phyloP scores from a whole-genome alignment of 2,329 filamentous ascomycete genomes.

The Ceratocystiopsis minuta region DNA sequence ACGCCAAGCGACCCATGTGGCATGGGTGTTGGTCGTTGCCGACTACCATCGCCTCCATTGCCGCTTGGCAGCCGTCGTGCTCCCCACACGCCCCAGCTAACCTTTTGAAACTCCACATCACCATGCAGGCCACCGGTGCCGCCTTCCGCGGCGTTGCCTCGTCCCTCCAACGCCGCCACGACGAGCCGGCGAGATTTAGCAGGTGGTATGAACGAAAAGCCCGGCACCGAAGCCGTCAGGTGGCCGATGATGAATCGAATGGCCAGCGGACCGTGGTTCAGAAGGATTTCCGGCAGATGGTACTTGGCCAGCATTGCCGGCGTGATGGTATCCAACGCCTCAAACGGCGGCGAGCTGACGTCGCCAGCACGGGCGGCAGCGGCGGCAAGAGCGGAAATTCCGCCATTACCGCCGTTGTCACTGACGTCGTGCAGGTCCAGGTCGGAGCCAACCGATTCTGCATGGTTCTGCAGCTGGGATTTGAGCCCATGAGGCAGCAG shows the following conservation, averaged over 20 bases:
- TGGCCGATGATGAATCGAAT: constrained; percentile 94
- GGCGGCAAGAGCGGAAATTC: constrained; percentile 1
- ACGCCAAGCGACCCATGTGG: constrained; percentile 31
- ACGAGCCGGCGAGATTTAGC: constrained; percentile 82
- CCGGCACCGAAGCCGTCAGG: constrained; percentile 80
- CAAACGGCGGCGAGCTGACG: constrained; percentile 33
- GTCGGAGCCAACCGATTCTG: constrained; percentile 62
- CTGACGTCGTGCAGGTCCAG: constrained; percentile 61
- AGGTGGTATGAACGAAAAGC: constrained; percentile 75
- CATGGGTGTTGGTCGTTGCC: constrained; percentile 9
- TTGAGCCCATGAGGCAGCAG: constrained; percentile 68
- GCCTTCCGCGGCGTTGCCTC: constrained; percentile 37
- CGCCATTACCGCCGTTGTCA: constrained; percentile 21
- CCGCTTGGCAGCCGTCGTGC: constrained; percentile 34
- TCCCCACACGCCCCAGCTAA: constrained; percentile 94
- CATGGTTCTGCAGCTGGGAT: constrained; percentile 43
- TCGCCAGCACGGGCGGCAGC: constrained; percentile 2
- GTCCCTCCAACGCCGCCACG: constrained; percentile 78
- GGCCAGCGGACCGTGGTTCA: constrained; percentile 76
- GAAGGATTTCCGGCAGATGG: constrained; percentile 76
- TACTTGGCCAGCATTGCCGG: constrained; percentile 71
- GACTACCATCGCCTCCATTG: constrained; percentile 20
- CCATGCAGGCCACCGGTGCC: constrained; percentile 37
- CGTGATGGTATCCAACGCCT: constrained; percentile 69
- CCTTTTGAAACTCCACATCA: constrained; percentile 78